These are phyloP conservation scores for Aspergillus panamensis DNA, from an alignment of 495 filamentous ascomycete species.

Conservation along the genomic window DNA sequence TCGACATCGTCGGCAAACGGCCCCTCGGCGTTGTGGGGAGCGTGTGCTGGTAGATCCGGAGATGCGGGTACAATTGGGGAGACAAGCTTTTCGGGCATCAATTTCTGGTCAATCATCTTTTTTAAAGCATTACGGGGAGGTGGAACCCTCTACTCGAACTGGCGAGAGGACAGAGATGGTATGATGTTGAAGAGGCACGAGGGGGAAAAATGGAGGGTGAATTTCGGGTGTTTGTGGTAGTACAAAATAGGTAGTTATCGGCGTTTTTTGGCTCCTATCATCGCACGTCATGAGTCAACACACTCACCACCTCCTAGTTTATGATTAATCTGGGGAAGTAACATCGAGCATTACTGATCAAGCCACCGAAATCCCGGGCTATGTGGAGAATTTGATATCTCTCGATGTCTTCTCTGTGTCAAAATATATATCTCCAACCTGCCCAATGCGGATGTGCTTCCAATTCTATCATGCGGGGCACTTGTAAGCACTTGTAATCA, in stretches of 20 bases:
- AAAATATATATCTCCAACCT: no score
- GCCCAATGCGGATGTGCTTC: no score
- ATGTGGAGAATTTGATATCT: no score
- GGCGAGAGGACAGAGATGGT: neutral
- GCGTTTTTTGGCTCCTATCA: neutral
- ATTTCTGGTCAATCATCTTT: neutral
- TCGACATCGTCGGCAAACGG: constrained; percentile 12
- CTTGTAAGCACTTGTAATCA: no score
- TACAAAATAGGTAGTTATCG: neutral
- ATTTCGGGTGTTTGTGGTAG: neutral
- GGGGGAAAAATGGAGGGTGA: neutral
- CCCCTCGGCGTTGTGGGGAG: constrained; percentile 4
- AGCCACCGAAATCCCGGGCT: no score
- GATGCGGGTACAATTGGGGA: neutral
- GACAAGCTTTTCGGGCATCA: neutral
- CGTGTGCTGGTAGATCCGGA: neutral
- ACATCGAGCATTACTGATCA: no score
- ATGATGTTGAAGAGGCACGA: neutral
- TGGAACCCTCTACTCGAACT: neutral
- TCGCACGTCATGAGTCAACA: no score
- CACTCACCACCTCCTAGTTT: no score
- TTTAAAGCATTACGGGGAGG: neutral
- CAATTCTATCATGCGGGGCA: no score
- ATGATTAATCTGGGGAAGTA: no score
- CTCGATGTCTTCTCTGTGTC: no score